A percentile compares a stretch with the other conserved stretches of the same genome.
Conservation (phyloP, 208 protist species). For the Crithidia bombi region DNA sequence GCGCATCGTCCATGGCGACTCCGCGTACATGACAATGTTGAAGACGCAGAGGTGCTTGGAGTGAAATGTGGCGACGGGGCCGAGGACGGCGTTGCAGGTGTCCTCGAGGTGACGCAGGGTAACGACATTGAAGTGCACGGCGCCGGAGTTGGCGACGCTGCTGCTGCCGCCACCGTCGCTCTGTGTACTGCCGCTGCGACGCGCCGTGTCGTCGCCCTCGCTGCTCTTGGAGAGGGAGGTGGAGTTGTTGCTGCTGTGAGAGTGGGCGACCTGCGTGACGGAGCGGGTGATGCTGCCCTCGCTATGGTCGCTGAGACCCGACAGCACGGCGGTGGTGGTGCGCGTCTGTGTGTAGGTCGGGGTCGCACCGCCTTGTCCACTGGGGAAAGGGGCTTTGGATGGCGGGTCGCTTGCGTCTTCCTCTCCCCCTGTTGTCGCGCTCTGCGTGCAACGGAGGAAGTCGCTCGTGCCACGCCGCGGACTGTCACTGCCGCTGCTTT, state of each 20-base stretch:
- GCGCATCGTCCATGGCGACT: conserved; percentile 56
- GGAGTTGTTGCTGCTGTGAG: not conserved
- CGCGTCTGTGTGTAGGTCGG: not conserved
- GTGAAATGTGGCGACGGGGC: conserved; percentile 54
- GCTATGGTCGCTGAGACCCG: conserved; percentile 8
- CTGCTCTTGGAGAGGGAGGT: not conserved
- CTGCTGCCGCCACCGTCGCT: not conserved
- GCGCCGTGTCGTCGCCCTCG: not conserved
- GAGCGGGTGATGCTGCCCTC: conserved; percentile 11
- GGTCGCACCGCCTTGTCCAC: not conserved
- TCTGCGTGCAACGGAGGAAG: not conserved
- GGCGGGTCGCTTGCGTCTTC: not conserved
- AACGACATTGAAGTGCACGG: conserved; percentile 49
- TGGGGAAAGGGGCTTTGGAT: not conserved
- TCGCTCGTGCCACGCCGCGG: not conserved
- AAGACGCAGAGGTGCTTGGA: conserved; percentile 80
- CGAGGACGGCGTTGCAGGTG: conserved; percentile 64
- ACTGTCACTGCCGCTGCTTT: not conserved
- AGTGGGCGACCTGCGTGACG: conserved; percentile 4
- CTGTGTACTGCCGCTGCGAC: conserved; percentile 3
- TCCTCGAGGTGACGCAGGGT: conserved; percentile 44
- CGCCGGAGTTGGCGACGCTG: conserved; percentile 3
- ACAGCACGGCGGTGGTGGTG: not conserved
- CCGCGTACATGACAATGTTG: conserved; percentile 69
- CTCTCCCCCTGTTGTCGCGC: not conserved